These are phyloP conservation scores for Xylaria sp. DNA, from an alignment of 2,329 filamentous ascomycete species.

Conservation along the genomic window DNA sequence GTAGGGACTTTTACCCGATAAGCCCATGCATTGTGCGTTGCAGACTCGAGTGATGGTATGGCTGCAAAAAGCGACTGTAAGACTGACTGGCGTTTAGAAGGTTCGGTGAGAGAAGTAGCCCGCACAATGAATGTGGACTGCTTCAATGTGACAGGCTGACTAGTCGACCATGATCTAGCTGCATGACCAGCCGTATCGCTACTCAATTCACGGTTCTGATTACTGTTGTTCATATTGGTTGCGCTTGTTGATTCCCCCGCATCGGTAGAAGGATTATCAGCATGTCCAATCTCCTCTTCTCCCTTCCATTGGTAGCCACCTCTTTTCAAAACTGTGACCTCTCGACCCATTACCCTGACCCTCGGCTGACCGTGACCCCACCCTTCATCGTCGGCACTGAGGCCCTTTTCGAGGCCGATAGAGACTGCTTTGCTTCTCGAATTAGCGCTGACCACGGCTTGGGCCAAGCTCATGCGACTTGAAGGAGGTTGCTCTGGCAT, in stretches of 20 bases:
- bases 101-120: conserved; percentile 54
- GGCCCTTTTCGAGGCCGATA: conserved; percentile 74
- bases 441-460: conserved; percentile 85
- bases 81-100: conserved; percentile 55
- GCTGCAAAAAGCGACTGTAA: conserved; percentile 60
- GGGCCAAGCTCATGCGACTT: conserved; percentile 83
- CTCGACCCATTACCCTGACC: conserved; percentile 76
- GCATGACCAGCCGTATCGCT: conserved; percentile 35
- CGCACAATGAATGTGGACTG: conserved; percentile 68
- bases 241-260: conserved; percentile 34
- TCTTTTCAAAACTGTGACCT: conserved; percentile 79
- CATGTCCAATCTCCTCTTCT: conserved; percentile 49
- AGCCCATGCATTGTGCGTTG: conserved; percentile 69
- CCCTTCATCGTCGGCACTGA: conserved; percentile 73
- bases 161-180: conserved; percentile 60
- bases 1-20: conserved; percentile 54
- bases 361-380: conserved; percentile 81
- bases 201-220: conserved; percentile 33
- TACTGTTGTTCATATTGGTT: conserved; percentile 35
- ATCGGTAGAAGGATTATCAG: conserved; percentile 21
- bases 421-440: conserved; percentile 79
- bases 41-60: conserved; percentile 62
- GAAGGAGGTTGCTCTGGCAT: conserved; percentile 88
- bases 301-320: conserved; percentile 74
- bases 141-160: conserved; percentile 62